Conservation (phyloP, 2,329 filamentous ascomycete genomes). For the Alternaria sp. region DNA sequence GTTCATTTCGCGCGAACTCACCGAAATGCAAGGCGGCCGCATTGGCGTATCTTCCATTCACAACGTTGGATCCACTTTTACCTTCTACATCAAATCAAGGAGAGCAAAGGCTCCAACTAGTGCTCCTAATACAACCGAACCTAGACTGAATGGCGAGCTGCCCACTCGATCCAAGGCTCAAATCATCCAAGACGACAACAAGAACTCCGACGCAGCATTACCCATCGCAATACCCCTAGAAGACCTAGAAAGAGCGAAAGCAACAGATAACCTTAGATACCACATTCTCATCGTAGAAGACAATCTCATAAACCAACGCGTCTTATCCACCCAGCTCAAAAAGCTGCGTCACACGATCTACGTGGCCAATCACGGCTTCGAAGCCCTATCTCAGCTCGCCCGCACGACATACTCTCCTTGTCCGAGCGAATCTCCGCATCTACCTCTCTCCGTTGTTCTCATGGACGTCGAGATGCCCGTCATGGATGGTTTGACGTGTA, state of each 20-base stretch:
- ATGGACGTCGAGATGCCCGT: constrained; percentile 48
- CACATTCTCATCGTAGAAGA: constrained; percentile 43
- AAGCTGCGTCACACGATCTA: constrained; percentile 34
- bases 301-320: constrained; percentile 46
- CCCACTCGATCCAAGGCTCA: constrained; percentile 5
- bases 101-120: neutral
- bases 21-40: constrained; percentile 38
- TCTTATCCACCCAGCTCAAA: constrained; percentile 36
- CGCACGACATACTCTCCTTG: constrained; percentile 11
- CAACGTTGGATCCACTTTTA: constrained; percentile 36
- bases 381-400: constrained; percentile 34
- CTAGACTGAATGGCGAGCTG: neutral
- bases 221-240: neutral
- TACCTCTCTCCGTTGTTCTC: constrained; percentile 16
- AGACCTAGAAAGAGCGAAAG: neutral
- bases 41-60: constrained; percentile 35
- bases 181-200: constrained; percentile 1
- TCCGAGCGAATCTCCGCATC: constrained; percentile 3
- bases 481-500: constrained; percentile 40
- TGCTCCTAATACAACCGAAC: neutral
- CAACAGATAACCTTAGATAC: neutral
- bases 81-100: constrained; percentile 36
- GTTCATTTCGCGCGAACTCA: constrained; percentile 39
- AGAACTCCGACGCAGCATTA: neutral
- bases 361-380: constrained; percentile 41